Base-by-base conservation (phyloP, 208 protist species). In the Histomonas meleagridis region DNA sequence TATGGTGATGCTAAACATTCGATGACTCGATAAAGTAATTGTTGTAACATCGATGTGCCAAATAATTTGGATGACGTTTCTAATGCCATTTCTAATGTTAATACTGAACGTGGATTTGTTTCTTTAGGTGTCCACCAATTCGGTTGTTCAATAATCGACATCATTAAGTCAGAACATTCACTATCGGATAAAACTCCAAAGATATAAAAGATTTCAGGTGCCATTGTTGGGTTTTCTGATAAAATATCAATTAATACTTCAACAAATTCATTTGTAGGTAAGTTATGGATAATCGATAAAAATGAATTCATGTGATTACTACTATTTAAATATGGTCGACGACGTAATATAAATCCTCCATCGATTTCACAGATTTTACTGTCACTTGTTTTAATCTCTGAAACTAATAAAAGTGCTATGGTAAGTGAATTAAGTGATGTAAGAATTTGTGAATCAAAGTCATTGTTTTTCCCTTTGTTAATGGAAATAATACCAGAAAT, bases 101-200 rank as follows among this genome's bases (percentile, higher is more conserved):
- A 35, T 10, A 86, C 46, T 26, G 40, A 9, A 21, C 43, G 23
- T 35, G 40, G 3, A 55, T 51, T 14, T 3, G 9, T 48, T 55
- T 86, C 35, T 86, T 51, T 51, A 18, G 46, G 76, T 38, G 51
- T 86, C 76, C 76, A 86, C 76, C 76, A 86, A 5, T 86, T 43
- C 4, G 76, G 32, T 38, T 86, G 40, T 55, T 86, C 76, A 35
- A 86, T 1, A 32, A 86, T 28, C 21, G 43, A 43, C 76, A 86
- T 86, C 40, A 86, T 86, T 55, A 86, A 86, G 23, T 48, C 46
- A 32, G 23, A 26, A 9, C 18, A 16, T 55, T 16, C 76, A 23
- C 9, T 55, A 32, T 14, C 40, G 23, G 43, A 26, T 18, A 86
- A 3, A 4, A 86, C 16, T 32, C 35, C 76, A 28, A 86, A 86